Base-by-base conservation (phyloP, 2,329 filamentous ascomycete species). In the Stachybotrys echinatus region DNA sequence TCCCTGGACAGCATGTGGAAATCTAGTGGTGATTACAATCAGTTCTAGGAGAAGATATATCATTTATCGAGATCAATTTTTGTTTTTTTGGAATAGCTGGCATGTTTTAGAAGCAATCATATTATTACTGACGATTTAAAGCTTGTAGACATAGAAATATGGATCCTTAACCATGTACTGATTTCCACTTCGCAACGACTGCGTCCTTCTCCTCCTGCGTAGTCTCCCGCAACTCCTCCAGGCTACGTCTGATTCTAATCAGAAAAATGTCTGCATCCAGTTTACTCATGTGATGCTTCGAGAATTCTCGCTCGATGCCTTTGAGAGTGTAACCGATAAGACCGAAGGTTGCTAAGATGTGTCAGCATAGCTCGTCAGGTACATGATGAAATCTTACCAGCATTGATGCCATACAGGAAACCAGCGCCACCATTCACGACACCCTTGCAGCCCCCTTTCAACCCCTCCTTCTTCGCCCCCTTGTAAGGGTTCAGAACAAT, bases 401-500 rank as follows among this genome's bases (percentile, higher is more conserved):
- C 74, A 64, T 48, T 77, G 57, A 58, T 67, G 63, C 62, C 79
- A 69, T 37, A 79, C 54, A 50, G 73, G 58, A 55, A 76, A 57
- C 43, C 78, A 62, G 45, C 66, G 64, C 23, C 75, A 46, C 31
- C 77, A 64, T 61, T 71, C 69, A 44, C 71, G 61, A 79, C 55
- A 0, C 84, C 84, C 61, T 84, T 87, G 10, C 84, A 57, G 5
- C 86, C 71, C 1, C 87, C 87, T 7, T 73, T 74, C 2, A 72
- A 65, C 1, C 85, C 85, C 50, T 82, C 80, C 43, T 85, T 79
- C 59, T 79, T 81, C 1, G 80, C 81, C 3, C 84, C 85, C 47
- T 78, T 73, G 8, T 81, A 70, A 0, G 87, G 87, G 53, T 86
- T 83, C 0, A 76, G 82, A 4, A 87, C 74, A 17, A 89, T 66